Evolutionary conservation across 441 rosid species (phyloP).

Genomic region (Geranium incanum): DNA sequence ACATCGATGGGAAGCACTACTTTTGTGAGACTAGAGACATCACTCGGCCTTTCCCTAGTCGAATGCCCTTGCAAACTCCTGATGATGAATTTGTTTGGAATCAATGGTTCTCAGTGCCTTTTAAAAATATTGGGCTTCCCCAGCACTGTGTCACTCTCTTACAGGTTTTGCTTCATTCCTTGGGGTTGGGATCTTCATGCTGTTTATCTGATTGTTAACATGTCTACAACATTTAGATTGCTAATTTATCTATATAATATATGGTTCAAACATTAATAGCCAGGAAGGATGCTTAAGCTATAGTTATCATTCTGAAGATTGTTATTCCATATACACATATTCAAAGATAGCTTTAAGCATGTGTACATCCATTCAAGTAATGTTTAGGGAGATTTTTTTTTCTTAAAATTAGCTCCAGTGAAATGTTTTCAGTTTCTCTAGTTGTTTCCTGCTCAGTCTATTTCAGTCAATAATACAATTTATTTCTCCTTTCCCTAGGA

Average conservation of each 20-base stretch:
- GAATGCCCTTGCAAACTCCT: conserved; percentile 54
- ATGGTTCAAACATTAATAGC: neutral
- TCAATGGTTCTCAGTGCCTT: conserved; percentile 68
- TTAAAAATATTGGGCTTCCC: conserved; percentile 58
- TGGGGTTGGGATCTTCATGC: conserved; percentile 24
- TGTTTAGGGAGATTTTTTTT: neutral
- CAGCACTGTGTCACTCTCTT: conserved; percentile 73
- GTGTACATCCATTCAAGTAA: neutral
- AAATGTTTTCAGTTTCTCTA: conserved; percentile 1
- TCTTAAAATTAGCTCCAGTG: neutral
- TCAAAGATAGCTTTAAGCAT: neutral
- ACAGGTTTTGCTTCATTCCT: conserved; percentile 61
- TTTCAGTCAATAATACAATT: neutral
- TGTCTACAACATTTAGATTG: conserved; percentile 10
- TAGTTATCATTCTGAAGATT: neutral
- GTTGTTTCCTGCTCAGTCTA: neutral
- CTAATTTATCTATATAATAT: neutral
- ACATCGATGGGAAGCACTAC: conserved; percentile 87
- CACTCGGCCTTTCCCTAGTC: conserved; percentile 88
- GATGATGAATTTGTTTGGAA: conserved; percentile 98
- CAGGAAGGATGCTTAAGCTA: neutral
- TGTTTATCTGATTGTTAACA: conserved; percentile 13
- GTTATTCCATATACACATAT: neutral
- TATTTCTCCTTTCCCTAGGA: neutral
- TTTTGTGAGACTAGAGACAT: conserved; percentile 86